phyloP scores from a whole-genome alignment of 352 stramenopile genomes.

The Hyaloperonospora brassicae region DNA sequence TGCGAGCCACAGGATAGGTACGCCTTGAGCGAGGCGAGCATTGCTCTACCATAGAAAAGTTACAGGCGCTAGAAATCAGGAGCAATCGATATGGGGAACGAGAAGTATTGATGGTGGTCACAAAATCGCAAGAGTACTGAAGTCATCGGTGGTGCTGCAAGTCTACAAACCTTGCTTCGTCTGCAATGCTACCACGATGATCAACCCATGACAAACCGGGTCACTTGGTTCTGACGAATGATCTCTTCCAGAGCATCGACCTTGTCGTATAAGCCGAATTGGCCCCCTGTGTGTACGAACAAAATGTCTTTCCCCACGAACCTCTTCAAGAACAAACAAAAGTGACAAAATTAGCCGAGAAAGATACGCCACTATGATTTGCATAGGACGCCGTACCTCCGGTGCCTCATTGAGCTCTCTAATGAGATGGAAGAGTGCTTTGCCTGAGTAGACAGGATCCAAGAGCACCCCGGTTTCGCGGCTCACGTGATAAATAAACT shows the following conservation, averaged over 20 bases:
- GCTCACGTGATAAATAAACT: constrained; percentile 66
- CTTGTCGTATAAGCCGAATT: constrained; percentile 90
- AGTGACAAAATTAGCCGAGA: constrained; percentile 3
- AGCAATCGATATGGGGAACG: too few relatives aligned
- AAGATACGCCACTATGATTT: neutral
- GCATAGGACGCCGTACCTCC: constrained; percentile 29
- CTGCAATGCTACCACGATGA: too few relatives aligned
- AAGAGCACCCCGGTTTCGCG: constrained; percentile 72
- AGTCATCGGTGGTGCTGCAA: too few relatives aligned
- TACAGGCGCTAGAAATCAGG: too few relatives aligned
- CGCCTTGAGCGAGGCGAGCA: too few relatives aligned
- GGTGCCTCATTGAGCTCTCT: constrained; percentile 62
- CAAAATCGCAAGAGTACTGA: too few relatives aligned
- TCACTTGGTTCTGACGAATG: constrained; percentile 39
- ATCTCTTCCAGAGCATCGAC: constrained; percentile 57
- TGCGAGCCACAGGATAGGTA: too few relatives aligned
- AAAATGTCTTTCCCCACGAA: constrained; percentile 78
- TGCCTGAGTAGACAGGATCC: constrained; percentile 85
- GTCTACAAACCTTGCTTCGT: too few relatives aligned
- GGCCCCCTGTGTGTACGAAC: constrained; percentile 88
- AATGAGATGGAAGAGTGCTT: constrained; percentile 78
- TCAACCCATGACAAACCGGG: constrained; percentile 55
- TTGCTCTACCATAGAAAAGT: too few relatives aligned
- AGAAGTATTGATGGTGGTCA: too few relatives aligned
- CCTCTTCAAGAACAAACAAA: constrained; percentile 35